Evolutionary conservation across 2,329 filamentous ascomycete genomes (phyloP), one percentile per base, ranked within the genome.

Genomic region (Paracoccidioides brasiliensis): DNA sequence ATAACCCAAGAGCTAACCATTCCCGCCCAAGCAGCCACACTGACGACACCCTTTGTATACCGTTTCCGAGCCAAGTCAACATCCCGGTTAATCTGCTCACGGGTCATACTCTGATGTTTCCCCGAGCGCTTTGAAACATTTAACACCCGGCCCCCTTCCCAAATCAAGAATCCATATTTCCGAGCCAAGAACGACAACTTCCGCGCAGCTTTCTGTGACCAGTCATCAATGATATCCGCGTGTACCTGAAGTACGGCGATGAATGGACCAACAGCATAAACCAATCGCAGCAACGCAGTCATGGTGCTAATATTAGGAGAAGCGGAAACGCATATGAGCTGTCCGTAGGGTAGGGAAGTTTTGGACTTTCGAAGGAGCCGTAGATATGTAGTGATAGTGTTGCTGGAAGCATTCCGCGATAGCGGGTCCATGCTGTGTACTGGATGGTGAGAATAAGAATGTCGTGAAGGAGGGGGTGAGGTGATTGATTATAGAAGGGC

Each of bases 181-280:
- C 65, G 70, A n/a, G 71, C 66, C 40, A 70, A 57, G 35, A 60
- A 60, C 22, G 60, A 66, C 54, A 73, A 63, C 53, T 68, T 64
- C 28, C 66, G 65, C 37, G 77, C 76, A 1, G 79, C 81, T 56
- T 78, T 73, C 57, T 79, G 76, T 12, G 74, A 76, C 74, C 80
- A 83, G 66, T 83, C 80, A 59, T 77, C 74, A 61, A 83, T 77
- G 53, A 80, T 80, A 67, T 83, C 80, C 55, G 78, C 80, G 63
- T 82, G 79, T 4, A 81, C 79, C 67, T 82, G 80, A 55, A 83
- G 71, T 33, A 83, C 67, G 60, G 78, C 80, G 56, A 83, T 82
- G 58, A 78, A 75, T 60, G 82, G 79, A 57, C 81, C 80, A 14
- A 82, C 73, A 40, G 81, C 75, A 59, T 80, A 76, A 35, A 80